phyloP scores from a whole-genome alignment of 805 yeast species.

The Phaffomyces antillensis region DNA sequence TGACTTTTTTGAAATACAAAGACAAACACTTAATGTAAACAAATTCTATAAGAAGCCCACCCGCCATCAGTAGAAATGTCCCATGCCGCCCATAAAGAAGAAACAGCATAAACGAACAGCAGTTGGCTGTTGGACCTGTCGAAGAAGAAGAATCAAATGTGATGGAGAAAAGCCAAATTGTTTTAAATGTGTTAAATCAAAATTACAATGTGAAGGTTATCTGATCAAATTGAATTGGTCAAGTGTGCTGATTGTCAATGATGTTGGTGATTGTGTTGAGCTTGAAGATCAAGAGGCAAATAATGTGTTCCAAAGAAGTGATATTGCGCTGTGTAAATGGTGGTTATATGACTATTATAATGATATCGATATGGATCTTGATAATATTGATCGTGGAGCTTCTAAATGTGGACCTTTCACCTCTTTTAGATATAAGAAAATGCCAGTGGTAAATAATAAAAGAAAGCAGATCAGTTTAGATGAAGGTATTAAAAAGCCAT shows the following conservation, averaged over 20 bases:
- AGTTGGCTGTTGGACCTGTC: conserved; percentile 86
- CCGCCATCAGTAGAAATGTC: no score
- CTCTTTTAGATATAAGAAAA: not conserved
- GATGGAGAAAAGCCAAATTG: conserved; percentile 68
- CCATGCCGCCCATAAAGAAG: conserved; percentile 7
- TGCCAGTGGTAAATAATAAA: no score
- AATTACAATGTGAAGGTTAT: conserved; percentile 72
- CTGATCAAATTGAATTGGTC: conserved; percentile 75
- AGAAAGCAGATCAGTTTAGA: not conserved
- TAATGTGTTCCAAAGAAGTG: conserved; percentile 48
- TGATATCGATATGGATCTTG: conserved; percentile 67
- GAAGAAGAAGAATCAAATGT: conserved; percentile 76
- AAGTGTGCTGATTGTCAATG: conserved; percentile 38
- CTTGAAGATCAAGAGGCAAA: conserved; percentile 23
- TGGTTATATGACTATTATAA: conserved; percentile 42
- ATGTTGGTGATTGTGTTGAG: conserved; percentile 22
- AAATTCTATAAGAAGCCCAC: no score
- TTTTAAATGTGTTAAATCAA: conserved; percentile 55
- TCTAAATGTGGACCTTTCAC: conserved; percentile 14
- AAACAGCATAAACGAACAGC: conserved; percentile 37
- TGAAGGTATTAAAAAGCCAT: not conserved
- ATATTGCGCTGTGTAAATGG: conserved; percentile 44
- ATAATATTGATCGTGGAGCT: conserved; percentile 27
- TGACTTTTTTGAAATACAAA: no score
- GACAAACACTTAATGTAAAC: no score